phyloP scores from a whole-genome alignment of 345 rosid genomes.

The sweet orange (Citrus sinensis) region DNA sequence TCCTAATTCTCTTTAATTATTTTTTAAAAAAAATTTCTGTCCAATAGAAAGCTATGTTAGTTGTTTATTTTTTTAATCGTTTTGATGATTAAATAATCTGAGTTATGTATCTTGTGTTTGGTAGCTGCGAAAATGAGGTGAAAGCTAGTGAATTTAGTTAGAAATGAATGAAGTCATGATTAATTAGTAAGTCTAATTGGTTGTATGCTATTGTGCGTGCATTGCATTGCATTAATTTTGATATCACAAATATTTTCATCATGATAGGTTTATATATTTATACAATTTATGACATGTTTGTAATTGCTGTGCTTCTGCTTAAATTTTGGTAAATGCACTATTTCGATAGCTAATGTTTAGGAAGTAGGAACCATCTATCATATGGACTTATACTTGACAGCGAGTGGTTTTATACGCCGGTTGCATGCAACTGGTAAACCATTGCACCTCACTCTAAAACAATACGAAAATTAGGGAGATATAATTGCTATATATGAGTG shows the following conservation, averaged over 20 bases:
- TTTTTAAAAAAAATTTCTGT: too few relatives aligned
- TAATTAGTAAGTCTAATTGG: neutral
- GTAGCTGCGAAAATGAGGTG: slow-evolving; percentile 14
- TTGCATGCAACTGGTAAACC: neutral
- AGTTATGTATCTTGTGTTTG: neutral
- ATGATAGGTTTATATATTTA: neutral
- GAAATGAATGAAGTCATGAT: slow-evolving; percentile 2
- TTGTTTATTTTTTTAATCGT: neutral
- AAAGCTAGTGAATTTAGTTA: neutral
- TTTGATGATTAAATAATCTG: neutral
- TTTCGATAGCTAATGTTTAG: too few relatives aligned
- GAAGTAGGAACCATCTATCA: neutral
- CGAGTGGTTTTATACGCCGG: neutral
- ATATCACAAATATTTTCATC: neutral
- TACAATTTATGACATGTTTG: neutral
- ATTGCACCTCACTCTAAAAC: neutral
- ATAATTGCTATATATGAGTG: neutral
- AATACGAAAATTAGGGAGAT: neutral
- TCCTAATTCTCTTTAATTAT: neutral
- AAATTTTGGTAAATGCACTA: neutral
- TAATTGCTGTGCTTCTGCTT: neutral
- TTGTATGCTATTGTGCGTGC: neutral
- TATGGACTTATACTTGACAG: too few relatives aligned
- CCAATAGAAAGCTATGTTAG: neutral
- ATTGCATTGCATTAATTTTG: neutral